A percentile compares a stretch with the other conserved stretches of the same genome.
Conservation (phyloP, 2,329 filamentous ascomycete genomes). For the Cryoendolithus antarcticus region DNA sequence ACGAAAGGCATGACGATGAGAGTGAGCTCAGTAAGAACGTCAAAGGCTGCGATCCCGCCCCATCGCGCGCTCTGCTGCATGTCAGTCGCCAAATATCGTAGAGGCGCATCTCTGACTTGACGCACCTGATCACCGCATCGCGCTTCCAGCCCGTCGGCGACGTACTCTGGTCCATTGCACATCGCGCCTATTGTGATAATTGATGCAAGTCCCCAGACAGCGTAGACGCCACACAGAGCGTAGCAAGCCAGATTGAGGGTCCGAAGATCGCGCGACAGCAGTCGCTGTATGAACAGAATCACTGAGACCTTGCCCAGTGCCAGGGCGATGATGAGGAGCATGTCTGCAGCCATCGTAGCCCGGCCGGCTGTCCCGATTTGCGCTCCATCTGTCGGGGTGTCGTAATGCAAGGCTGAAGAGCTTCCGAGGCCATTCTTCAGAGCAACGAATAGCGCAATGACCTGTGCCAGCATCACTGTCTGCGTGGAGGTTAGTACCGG, state of each 20-base stretch:
- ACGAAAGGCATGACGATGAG: conserved; percentile 21
- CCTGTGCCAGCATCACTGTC: background rate
- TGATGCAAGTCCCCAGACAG: background rate
- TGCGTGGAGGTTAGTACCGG: background rate
- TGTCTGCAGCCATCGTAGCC: background rate
- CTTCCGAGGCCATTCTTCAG: conserved; percentile 2
- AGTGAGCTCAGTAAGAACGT: conserved; percentile 28
- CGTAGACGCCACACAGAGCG: background rate
- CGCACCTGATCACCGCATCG: background rate
- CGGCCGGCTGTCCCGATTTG: background rate
- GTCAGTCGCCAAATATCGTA: background rate
- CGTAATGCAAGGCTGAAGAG: background rate
- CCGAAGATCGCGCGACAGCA: background rate
- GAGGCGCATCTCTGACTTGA: background rate
- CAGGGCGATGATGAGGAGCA: conserved; percentile 1
- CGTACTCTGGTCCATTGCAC: background rate
- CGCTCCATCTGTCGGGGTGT: background rate
- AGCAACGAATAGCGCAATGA: background rate
- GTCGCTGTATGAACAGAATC: conserved; percentile 1
- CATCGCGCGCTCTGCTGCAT: conserved; percentile 19
- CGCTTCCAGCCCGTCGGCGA: background rate
- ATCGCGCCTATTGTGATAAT: background rate
- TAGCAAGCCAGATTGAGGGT: background rate
- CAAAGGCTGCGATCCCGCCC: conserved; percentile 27
- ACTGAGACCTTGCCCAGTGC: background rate